phyloP scores from a whole-genome alignment of 306 rosid species.

The Pachyrhizus erosus region DNA sequence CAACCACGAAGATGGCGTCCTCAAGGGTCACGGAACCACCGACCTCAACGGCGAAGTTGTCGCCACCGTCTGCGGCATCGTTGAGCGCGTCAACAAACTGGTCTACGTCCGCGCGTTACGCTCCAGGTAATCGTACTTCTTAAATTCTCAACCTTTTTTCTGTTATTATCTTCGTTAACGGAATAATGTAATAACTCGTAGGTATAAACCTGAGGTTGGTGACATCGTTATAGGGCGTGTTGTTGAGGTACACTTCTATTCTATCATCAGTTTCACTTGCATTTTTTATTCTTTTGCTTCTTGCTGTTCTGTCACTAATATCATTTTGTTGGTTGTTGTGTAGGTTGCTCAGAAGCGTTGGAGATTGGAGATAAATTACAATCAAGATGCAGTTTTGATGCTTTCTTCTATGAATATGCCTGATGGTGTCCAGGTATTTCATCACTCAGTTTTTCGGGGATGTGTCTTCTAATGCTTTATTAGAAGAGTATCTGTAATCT shows the following conservation, averaged over 20 bases:
- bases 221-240: slow-evolving; percentile 90
- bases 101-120: slow-evolving; percentile 84
- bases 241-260: slow-evolving; percentile 58
- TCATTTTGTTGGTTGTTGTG: background rate
- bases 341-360: slow-evolving; percentile 94
- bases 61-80: slow-evolving; percentile 85
- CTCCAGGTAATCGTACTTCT: slow-evolving; percentile 57
- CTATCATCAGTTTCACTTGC: background rate
- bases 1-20: slow-evolving; percentile 78
- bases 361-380: slow-evolving; percentile 84
- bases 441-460: background rate
- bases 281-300: background rate
- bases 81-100: slow-evolving; percentile 91
- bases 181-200: slow-evolving; percentile 34
- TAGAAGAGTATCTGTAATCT: background rate
- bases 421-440: slow-evolving; percentile 90
- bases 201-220: slow-evolving; percentile 97
- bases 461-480: background rate
- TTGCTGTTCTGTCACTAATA: background rate
- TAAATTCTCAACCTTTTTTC: background rate
- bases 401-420: slow-evolving; percentile 97
- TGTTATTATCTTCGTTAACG: background rate
- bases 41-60: slow-evolving; percentile 76
- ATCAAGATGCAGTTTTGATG: slow-evolving; percentile 87
- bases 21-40: slow-evolving; percentile 87